Base-by-base conservation (phyloP, 495 filamentous ascomycete species). In the Talaromyces trachyspermus region DNA sequence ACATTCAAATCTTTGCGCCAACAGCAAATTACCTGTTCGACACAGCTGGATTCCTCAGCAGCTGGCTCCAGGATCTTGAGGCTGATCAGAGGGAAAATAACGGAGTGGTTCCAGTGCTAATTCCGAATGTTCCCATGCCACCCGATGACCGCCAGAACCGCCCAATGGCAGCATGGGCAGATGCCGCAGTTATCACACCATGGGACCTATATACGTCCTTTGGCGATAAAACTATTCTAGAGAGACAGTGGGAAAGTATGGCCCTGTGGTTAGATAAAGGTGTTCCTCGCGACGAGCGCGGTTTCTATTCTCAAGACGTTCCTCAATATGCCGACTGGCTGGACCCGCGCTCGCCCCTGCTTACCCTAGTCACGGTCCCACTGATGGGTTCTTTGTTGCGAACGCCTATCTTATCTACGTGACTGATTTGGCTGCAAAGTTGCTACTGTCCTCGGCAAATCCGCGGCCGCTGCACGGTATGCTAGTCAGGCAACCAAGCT, bases 241-340 rank as follows among this genome's bases (percentile, higher is more conserved):
- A 53, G 32, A 55, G 56, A 9, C 70, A 78, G 48, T 74, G 66
- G 35, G 27, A 49, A 0, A 72, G 71, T 25, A 74, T 71, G 56
- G 61, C 59, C 17, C 54, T 60, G 5, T 79, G 72, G 72, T 39
- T 78, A 4, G 70, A 71, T 36, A 48, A 59, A n/a, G 75, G 71
- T 2, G 62, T 76, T 12, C 59, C 57, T 10, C 63, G 75, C 11
- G 64, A 65, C 18, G 35, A 57, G 1, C 60, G 61, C 37, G 59
- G 61, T 6, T 49, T 75, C 18, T 70, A 72, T 72, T 53, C 62
- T 44, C 54, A 54, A 12, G 48, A 55, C 0, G 49, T 49, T 5
- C 67, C 60, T 48, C 74, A 78, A 49, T 62, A 66, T 11, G 72
- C 68, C 3, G 75, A 80, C 58, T 78, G 75, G 77, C 65, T 79